Base-by-base conservation (phyloP, 257 asterid genomes). In the Solanum peruvianum region DNA sequence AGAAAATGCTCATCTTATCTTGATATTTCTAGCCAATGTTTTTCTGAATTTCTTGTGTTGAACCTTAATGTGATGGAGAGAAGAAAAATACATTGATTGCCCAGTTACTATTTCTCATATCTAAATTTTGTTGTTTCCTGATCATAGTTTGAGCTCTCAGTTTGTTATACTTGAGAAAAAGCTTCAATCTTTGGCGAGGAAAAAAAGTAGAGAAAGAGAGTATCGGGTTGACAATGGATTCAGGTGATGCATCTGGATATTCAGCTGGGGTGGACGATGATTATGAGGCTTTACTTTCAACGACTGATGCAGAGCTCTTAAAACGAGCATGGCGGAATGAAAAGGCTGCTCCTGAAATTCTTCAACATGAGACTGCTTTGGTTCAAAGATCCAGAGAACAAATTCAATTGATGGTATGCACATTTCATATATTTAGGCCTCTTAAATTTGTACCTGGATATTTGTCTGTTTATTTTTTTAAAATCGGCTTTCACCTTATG, bases 271-370 rank as follows among this genome's bases (percentile, higher is more conserved):
- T 87, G 81, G 97, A 93, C 16, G 97, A 94, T 25, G 98, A 94
- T 25, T 94, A 94, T 82, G 98, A 94, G 92, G 91, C 96, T 37
- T 76, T 95, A 89, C 84, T 93, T 87, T 89, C 93, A 81, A 94
- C 98, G 12, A 94, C 98, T 5, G 98, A 95, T 42, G 91, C 95
- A 4, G 97, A 94, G 93, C 94, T 94, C 78, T 85, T 97, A 90
- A 97, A 97, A 93, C 90, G 91, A 41, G 97, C 95, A 10, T 95
- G 99, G 99, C 92, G 96, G 89, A 97, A 95, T 86, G 99, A 97
- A 93, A 95, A 95, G 92, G 99, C 97, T 25, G 98, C 99, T 42
- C 99, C 98, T 25, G 96, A 97, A 92, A 94, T 95, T 88, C 98
- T 97, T 86, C 91, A 87, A 56, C 95, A 90, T 86, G 94, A 94